Evolutionary conservation across 2,329 filamentous ascomycete species (phyloP), one percentile per base, ranked within the genome.

Genomic region (Canariomyces notabilis): DNA sequence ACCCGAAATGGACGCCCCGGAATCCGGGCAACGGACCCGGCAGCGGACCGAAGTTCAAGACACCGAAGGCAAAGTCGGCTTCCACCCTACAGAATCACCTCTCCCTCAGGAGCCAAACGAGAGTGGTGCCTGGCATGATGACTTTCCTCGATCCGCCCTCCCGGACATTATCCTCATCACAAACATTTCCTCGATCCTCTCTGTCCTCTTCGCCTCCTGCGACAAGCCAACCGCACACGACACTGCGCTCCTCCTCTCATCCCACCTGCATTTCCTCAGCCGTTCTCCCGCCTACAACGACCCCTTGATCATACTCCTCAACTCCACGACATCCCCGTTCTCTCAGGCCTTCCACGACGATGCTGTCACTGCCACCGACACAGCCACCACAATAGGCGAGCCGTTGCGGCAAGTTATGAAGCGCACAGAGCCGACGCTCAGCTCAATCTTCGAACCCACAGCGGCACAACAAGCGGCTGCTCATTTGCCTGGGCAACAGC

Each of bases 261-360:
- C 62, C 3, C 70, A 67, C 37, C 63, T 81, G 11, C 69, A 70
- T 16, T 61, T 65, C 49, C 61, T 80, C 6, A 64, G 74, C 1
- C 69, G 66, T 22, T 67, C 61, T 7, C 52, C 68, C 0, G 23
- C 52, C 18, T 45, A 63, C 6, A 64, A 65, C 9, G 67, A 61
- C 11, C 71, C 76, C 1, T 67, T 82, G 5, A 64, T 80, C 22
- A 60, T 82, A 48, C 62, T 82, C 2, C 68, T 80, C 46, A 82
- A 82, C 63, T 70, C 72, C 0, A 76, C 73, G 1, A 67, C 61
- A 5, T 59, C 58, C 4, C 44, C 52, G 0, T n/a, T 38, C n/a
- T 31, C 39, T 4, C 26, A 4, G 3, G 26, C 4, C 5, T 26
- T 40, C 6, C 29, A 37, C 18, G 19, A 37, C 12, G 22, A 9